Evolutionary conservation across 73 alveolate genomes (phyloP), one percentile per base, ranked within the genome.

Genomic region (Paramecium caudatum): DNA sequence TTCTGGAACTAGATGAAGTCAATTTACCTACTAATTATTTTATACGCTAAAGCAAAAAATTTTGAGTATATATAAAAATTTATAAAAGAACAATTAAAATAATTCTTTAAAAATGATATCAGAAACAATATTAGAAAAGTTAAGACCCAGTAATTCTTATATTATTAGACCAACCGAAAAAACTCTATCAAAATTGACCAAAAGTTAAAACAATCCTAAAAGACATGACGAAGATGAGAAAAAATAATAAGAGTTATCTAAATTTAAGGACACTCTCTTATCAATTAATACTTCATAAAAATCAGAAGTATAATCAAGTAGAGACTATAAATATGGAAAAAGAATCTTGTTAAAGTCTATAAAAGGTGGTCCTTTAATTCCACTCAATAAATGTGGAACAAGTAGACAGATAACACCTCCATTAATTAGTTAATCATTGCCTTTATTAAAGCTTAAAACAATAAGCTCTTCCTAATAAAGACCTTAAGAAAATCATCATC

Each of bases 321-420:
- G 83, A 33, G 83, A 65, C 3, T 43, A 46, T 0, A 65, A 65
- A 65, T 30, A 36, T 5, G 83, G 83, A 30, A 65, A 65, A 36
- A 30, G 83, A 13, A 49, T 65, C 5, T 65, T 65, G 39, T 65
- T 65, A 36, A 65, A 65, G 34, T 65, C 83, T 12, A 36, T 65
- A 10, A 65, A 65, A 36, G 83, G 83, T 32, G 83, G 83, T 32
- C 83, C 83, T 33, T 30, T 36, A 10, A 65, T 65, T 36, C 83
- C 83, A 13, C 7, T 65, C 10, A 19, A 30, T 7, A 30, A 65
- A 65, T 25, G 34, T 33, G 83, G 83, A 33, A 32, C 80, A 23
- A 55, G 48, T 3, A 33, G 47, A 65, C 49, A 65, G 6, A 49
- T 32, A 65, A 36, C 83, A 33, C 83, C 83, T 65, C 83, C 83